A percentile compares a stretch with the other conserved stretches of the same genome.
Conservation (phyloP, 257 asterid species). For the Haberlea rhodopensis region DNA sequence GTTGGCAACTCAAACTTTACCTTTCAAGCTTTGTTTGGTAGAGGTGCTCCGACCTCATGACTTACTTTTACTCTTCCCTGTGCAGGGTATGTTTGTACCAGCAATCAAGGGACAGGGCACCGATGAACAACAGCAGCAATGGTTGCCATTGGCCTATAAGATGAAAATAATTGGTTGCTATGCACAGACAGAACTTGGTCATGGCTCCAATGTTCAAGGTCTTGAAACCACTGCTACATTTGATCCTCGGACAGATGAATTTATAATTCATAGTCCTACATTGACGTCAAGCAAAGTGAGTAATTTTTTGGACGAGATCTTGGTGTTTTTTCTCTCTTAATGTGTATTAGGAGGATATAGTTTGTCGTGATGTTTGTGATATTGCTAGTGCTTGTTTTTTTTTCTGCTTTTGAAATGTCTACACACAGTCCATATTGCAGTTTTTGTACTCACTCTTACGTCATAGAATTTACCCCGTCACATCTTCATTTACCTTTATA, state of each 20-base stretch:
- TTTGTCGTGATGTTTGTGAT: slow-evolving; percentile 13
- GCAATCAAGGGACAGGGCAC: slow-evolving; percentile 93
- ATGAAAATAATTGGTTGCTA: slow-evolving; percentile 99
- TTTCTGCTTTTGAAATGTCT: slow-evolving; percentile 8
- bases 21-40: background rate
- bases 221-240: slow-evolving; percentile 98
- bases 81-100: slow-evolving; percentile 95
- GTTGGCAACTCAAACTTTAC: background rate
- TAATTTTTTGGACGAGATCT: slow-evolving; percentile 1
- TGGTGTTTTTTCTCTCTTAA: slow-evolving; percentile 17
- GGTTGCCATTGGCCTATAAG: slow-evolving; percentile 91
- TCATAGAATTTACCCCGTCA: slow-evolving; percentile 7
- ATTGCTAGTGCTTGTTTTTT: background rate
- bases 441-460: background rate
- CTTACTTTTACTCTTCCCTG: slow-evolving; percentile 24
- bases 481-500: slow-evolving; percentile 24
- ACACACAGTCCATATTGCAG: background rate
- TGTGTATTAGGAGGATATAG: slow-evolving; percentile 18
- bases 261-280: slow-evolving; percentile 90
- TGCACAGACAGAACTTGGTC: slow-evolving; percentile 99
- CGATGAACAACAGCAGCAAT: slow-evolving; percentile 81
- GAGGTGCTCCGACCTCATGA: slow-evolving; percentile 7
- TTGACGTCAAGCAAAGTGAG: slow-evolving; percentile 97
- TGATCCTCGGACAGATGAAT: slow-evolving; percentile 89
- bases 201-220: slow-evolving; percentile 98